These are phyloP conservation scores for Phytopythium mirpurense DNA, from an alignment of 352 stramenopile genomes.

Conservation along the genomic window DNA sequence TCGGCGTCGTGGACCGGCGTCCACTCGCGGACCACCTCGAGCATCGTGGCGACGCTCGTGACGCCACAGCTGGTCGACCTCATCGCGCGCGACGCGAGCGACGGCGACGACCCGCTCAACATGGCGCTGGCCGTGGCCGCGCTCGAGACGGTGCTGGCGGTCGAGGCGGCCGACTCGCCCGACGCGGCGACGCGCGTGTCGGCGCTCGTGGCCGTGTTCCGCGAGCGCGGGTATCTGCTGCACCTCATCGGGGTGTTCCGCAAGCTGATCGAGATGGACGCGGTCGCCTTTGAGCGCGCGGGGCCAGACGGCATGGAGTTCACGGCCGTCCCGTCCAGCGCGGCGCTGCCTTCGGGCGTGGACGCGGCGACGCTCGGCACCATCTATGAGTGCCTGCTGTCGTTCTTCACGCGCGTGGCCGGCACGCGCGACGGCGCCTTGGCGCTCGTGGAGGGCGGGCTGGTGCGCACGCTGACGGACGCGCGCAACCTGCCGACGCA, in stretches of 20 bases:
- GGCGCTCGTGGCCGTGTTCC: conserved; percentile 49
- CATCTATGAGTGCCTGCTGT: conserved; percentile 82
- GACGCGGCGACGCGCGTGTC: conserved; percentile 10
- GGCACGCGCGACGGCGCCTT: conserved; percentile 57
- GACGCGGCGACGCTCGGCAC: conserved; percentile 66
- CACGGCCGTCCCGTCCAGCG: conserved; percentile 32
- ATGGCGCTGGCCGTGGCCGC: conserved; percentile 77
- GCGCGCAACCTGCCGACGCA: conserved; percentile 59
- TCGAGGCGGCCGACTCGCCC: conserved; percentile 20
- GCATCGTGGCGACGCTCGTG: conserved; percentile 2
- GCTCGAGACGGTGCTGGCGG: conserved; percentile 58
- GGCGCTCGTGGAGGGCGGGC: conserved; percentile 61
- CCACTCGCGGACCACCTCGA: not conserved
- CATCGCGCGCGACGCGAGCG: conserved; percentile 69
- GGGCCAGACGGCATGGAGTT: conserved; percentile 21
- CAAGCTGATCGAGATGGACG: conserved; percentile 68
- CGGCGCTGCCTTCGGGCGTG: conserved; percentile 34
- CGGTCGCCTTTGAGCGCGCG: conserved; percentile 33
- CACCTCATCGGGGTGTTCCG: conserved; percentile 80
- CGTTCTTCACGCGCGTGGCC: conserved; percentile 64
- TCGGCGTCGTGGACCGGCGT: not conserved
- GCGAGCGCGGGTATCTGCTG: conserved; percentile 71
- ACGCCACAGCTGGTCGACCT: conserved; percentile 51
- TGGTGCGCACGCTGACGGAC: conserved; percentile 62
- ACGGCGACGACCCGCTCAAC: conserved; percentile 69